A percentile compares a stretch with the other conserved stretches of the same genome.
These are phyloP conservation scores for Leersia perrieri DNA, from an alignment of 176 grass and related monocot species.

Conservation along the genomic window DNA sequence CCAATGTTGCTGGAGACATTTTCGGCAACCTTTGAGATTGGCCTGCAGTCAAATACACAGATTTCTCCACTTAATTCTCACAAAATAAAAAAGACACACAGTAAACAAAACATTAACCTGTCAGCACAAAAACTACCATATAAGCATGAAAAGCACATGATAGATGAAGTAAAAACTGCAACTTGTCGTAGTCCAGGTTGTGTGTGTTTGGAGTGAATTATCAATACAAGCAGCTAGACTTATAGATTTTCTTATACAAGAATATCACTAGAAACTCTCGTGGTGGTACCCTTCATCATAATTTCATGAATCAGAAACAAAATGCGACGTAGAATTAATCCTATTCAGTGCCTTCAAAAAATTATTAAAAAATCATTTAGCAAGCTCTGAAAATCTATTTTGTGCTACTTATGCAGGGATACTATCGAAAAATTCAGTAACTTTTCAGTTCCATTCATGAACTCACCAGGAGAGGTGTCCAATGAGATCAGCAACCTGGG, in stretches of 20 bases:
- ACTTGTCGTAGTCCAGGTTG: not conserved
- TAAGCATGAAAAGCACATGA: not conserved
- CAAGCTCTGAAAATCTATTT: not conserved
- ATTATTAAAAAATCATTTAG: not conserved
- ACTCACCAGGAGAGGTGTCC: constrained; percentile 72
- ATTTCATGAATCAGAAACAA: not conserved
- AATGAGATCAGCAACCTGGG: constrained; percentile 71
- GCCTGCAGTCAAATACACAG: constrained; percentile 40
- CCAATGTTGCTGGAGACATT: constrained; percentile 77
- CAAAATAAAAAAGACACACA: not conserved
- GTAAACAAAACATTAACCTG: not conserved
- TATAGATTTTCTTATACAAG: not conserved
- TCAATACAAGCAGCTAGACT: not conserved
- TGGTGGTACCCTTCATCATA: not conserved
- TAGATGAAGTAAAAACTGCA: constrained; percentile 19
- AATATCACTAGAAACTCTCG: not conserved
- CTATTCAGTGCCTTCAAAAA: not conserved
- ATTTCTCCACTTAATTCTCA: not conserved
- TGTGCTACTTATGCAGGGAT: not conserved
- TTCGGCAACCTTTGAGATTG: constrained; percentile 63
- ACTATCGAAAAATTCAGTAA: not conserved
- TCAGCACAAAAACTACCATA: not conserved
- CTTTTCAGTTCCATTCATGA: not conserved
- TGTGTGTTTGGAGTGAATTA: not conserved
- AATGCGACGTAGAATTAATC: constrained; percentile 11